Evolutionary conservation across 192 early-diverging fungal species (phyloP), one percentile per base, ranked within the genome.

Genomic region (Umbelopsis isabellina): DNA sequence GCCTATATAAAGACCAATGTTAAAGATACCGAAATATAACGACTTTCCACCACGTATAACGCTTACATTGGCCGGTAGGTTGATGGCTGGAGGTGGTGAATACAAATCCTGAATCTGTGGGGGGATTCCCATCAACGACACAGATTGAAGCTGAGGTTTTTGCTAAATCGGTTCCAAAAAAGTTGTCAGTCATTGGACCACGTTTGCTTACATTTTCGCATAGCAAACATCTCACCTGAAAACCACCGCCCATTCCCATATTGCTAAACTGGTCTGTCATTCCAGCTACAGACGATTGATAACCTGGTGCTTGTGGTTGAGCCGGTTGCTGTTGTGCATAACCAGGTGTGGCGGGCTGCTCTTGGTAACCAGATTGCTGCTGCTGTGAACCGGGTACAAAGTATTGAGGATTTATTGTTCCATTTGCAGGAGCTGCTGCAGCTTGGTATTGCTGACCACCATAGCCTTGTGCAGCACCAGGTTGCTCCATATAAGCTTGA

Each of bases 51-150:
- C 0, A 45, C 41, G 27, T 23, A 46, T 33, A 64, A 44, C 52
- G 27, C 78, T 78, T 74, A 84, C 86, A 33, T 84, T 86, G n/a
- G 75, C 75, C 49, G 86, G 86, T 65, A 88, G 52, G 53, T 72
- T 73, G 58, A 86, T 85, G 10, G 78, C 23, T 45, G 86, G 86
- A 46, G 76, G 78, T 16, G 80, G 80, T 23, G 65, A 55, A 55
- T 78, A 64, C 23, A 88, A 46, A 61, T 84, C 84, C 22, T 49
- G 52, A 46, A 88, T 80, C 21, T 79, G 77, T 18, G 86, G 84
- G 16, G 81, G 76, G 23, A 71, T 41, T 41, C 86, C 86, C 72
- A 88, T 82, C 46, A 88, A 74, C 50, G 85, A 72, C 6, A 86
- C 83, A 35, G 80, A 68, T n/a, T 72, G 65, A 3, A 79, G 69